These are phyloP conservation scores for Agrocybe praecox DNA, from an alignment of 768 basidiomycete species.

Conservation along the genomic window DNA sequence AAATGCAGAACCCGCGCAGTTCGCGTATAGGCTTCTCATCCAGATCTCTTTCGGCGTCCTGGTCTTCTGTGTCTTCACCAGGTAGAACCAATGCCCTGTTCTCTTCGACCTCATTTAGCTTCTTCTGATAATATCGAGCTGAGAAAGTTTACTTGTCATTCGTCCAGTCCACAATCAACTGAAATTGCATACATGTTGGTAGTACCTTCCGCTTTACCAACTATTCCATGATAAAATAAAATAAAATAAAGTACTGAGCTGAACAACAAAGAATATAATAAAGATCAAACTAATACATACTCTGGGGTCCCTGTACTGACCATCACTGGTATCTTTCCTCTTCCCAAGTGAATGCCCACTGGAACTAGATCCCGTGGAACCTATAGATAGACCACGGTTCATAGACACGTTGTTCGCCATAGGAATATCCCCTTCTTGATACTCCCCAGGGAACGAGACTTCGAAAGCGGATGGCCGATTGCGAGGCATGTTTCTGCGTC, in stretches of 20 bases:
- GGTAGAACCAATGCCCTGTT: constrained; percentile 33
- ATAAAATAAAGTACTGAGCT: too few relatives aligned
- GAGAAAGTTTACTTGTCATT: too few relatives aligned
- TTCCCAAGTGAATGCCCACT: too few relatives aligned
- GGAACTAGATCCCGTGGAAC: too few relatives aligned
- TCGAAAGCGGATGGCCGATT: constrained; percentile 58
- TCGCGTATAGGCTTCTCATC: constrained; percentile 58
- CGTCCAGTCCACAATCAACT: too few relatives aligned
- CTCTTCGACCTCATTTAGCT: constrained; percentile 36
- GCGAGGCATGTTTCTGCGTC: constrained; percentile 21
- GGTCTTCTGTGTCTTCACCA: constrained; percentile 29
- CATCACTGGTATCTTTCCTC: too few relatives aligned
- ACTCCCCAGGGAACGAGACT: constrained; percentile 52
- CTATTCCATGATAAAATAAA: too few relatives aligned
- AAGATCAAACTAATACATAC: too few relatives aligned
- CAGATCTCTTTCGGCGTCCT: constrained; percentile 23
- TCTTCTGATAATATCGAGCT: constrained; percentile 10
- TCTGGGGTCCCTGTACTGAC: too few relatives aligned
- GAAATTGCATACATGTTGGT: neutral
- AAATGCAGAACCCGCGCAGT: constrained; percentile 61
- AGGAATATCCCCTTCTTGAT: constrained; percentile 8
- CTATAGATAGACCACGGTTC: neutral
- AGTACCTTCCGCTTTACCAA: too few relatives aligned
- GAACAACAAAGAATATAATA: too few relatives aligned
- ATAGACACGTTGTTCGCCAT: neutral